Evolutionary conservation across 129 eudicot species (phyloP), one percentile per base, ranked within the genome.

Genomic region (Saposhnikovia divaricata): DNA sequence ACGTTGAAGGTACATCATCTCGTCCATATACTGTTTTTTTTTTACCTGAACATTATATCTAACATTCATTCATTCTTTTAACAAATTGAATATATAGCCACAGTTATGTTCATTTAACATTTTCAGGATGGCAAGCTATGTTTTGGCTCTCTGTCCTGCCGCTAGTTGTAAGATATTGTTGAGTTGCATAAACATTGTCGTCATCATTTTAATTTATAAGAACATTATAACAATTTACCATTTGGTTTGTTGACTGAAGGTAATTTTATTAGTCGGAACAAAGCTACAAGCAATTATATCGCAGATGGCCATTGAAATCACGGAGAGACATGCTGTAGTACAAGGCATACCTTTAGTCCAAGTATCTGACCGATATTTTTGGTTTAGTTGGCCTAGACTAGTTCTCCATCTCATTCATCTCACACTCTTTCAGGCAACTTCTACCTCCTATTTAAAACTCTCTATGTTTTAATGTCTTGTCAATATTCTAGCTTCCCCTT

Each of bases 271-370:
- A 79, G 91, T 95, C 80, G 98, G 98, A 37, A 89, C 96, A 78
- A 95, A 95, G 90, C 97, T 95, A 65, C 94, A 95, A 87, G 89
- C 96, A 57, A 90, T 95, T 66, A 93, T 95, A 80, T 71, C 97
- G 31, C 90, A 78, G 57, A 92, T 95, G 98, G 97, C 98, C 40
- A 88, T 95, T 31, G 98, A 92, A 87, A 92, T 95, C 82, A 89
- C 84, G 81, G 98, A 95, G 80, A 88, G 88, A 81, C 98, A 95
- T 84, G 94, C 94, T 1, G 96, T 95, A 6, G 92, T 89, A 43
- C 97, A 92, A 81, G 98, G 98, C 63, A 86, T 95, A 81, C 98
- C 98, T 70, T 85, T 92, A 28, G 95, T 95, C 37, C 91, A 95
- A 85, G 92, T 95, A 77, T 90, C 97, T 0, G 98, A 95, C 70